These are phyloP conservation scores for Agaricus subrufescens DNA, from an alignment of 768 basidiomycete genomes.

Conservation along the genomic window DNA sequence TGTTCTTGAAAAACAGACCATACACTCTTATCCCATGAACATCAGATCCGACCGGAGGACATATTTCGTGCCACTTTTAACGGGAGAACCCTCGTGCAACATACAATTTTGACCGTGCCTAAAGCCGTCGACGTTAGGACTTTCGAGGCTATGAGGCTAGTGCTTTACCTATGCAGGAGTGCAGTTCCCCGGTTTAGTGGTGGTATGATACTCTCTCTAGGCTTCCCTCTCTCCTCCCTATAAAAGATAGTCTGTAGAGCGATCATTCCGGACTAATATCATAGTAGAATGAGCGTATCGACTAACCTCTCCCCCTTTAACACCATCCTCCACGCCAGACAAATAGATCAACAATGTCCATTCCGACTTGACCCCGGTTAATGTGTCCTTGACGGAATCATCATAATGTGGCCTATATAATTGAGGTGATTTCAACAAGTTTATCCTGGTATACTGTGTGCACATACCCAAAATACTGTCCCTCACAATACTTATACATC, in stretches of 20 bases:
- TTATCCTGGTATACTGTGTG: background rate
- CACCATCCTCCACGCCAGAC: slow-evolving; percentile 67
- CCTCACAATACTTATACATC: slow-evolving; percentile 61
- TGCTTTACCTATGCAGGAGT: slow-evolving; percentile 55
- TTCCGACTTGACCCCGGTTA: slow-evolving; percentile 61
- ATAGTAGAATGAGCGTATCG: background rate
- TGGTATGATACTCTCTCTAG: slow-evolving; percentile 42
- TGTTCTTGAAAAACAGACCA: background rate
- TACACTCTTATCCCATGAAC: slow-evolving; percentile 40
- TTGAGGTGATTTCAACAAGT: background rate
- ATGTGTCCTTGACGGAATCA: slow-evolving; percentile 56
- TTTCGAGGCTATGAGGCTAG: background rate
- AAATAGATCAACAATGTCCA: slow-evolving; percentile 78
- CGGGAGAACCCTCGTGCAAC: slow-evolving; percentile 66
- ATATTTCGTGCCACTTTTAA: slow-evolving; percentile 62
- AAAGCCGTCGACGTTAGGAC: background rate
- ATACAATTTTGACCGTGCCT: slow-evolving; percentile 73
- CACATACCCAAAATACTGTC: slow-evolving; percentile 59
- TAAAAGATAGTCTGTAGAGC: slow-evolving; percentile 63
- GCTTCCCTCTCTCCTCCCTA: slow-evolving; percentile 45
- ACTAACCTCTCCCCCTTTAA: slow-evolving; percentile 63
- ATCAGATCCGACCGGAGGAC: slow-evolving; percentile 69
- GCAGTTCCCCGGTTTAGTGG: slow-evolving; percentile 59
- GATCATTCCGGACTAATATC: background rate
- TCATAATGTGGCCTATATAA: slow-evolving; percentile 60